A percentile compares a stretch with the other conserved stretches of the same genome.
Conservation (phyloP, 495 filamentous ascomycete species). For the Staphylotrichum longicolle region DNA sequence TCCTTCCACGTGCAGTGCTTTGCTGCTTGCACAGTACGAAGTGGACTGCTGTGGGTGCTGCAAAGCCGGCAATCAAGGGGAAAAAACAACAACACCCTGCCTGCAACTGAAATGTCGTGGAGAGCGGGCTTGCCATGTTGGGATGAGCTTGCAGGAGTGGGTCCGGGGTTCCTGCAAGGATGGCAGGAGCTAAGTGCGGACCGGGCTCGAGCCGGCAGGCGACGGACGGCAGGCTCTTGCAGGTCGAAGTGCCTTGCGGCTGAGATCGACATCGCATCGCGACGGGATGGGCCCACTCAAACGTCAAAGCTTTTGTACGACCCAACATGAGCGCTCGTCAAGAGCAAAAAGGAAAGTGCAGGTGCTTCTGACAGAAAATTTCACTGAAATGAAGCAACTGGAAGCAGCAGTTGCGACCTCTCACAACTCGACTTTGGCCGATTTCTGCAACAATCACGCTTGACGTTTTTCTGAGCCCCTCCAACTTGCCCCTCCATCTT, state of each 20-base stretch:
- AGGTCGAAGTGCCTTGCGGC: slow-evolving; percentile 10
- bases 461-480: too few species aligned
- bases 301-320: slow-evolving; percentile 12
- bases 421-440: neutral
- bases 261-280: slow-evolving; percentile 14
- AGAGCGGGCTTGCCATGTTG: neutral
- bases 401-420: neutral
- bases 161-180: neutral
- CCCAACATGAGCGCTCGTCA: neutral
- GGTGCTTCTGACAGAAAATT: slow-evolving; percentile 1
- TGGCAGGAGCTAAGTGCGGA: neutral
- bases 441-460: too few species aligned
- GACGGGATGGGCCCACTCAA: neutral
- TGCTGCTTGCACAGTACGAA: slow-evolving; percentile 5
- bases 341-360: slow-evolving; percentile 15
- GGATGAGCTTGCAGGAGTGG: neutral
- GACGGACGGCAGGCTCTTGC: too few species aligned
- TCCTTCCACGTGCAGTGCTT: neutral
- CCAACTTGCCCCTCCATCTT: too few species aligned
- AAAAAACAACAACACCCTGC: neutral
- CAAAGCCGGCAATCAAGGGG: neutral
- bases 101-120: neutral
- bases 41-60: neutral
- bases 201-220: too few species aligned
- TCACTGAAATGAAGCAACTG: neutral